Evolutionary conservation across 805 yeast genomes (phyloP).

Genomic region (Lachancea quebecensis): DNA sequence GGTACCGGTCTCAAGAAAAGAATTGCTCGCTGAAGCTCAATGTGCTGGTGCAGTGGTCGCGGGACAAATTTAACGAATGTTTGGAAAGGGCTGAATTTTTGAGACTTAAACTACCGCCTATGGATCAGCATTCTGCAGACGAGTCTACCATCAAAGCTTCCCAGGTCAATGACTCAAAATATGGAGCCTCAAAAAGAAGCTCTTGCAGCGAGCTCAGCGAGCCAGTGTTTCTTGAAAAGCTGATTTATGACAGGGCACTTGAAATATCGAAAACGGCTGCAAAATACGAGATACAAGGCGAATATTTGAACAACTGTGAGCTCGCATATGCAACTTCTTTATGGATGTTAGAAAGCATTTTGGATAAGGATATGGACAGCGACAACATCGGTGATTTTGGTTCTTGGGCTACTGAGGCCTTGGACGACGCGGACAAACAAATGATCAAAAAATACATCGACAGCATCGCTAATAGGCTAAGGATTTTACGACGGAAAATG

Average conservation of each 20-base stretch:
- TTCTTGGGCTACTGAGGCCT: constrained; percentile 34
- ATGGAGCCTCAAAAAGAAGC: too few species aligned
- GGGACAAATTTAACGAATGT: constrained; percentile 82
- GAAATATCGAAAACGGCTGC: constrained; percentile 93
- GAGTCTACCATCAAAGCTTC: constrained; percentile 7
- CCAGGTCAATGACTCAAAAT: neutral
- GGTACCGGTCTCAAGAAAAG: constrained; percentile 50
- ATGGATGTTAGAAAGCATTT: constrained; percentile 89
- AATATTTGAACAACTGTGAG: constrained; percentile 59
- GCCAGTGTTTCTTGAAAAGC: constrained; percentile 64
- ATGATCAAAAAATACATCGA: constrained; percentile 76
- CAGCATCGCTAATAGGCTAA: constrained; percentile 74
- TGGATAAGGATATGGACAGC: constrained; percentile 42
- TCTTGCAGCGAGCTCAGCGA: constrained; percentile 4
- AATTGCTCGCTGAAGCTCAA: constrained; percentile 43
- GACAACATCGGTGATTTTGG: constrained; percentile 14
- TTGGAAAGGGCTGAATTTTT: constrained; percentile 83
- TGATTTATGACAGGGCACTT: constrained; percentile 86
- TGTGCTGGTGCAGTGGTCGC: constrained; percentile 80
- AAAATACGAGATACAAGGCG: constrained; percentile 71
- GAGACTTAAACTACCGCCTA: constrained; percentile 41
- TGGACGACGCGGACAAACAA: constrained; percentile 66
- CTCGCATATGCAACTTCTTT: constrained; percentile 83
- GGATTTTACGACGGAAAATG: constrained; percentile 60
- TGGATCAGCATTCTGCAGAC: neutral